phyloP scores from a whole-genome alignment of 2,329 filamentous ascomycete genomes.

The Fusarium continuum region DNA sequence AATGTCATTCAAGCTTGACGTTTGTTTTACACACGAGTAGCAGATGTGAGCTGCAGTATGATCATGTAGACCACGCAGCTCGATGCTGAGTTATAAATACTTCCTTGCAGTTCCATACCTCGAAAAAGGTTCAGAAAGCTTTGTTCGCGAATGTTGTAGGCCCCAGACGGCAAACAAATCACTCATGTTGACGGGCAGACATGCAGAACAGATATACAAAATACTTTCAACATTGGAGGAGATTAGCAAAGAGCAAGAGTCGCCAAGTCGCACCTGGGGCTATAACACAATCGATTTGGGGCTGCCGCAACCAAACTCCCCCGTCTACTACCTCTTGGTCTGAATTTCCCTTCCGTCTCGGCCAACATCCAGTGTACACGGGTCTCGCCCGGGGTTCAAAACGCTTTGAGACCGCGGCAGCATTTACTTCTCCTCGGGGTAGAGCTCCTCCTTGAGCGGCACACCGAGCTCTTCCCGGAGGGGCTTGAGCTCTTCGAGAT shows the following conservation, averaged over 20 bases:
- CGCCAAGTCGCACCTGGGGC: constrained; percentile 38
- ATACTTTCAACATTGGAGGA: constrained; percentile 33
- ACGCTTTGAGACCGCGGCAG: constrained; percentile 30
- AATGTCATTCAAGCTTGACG: too few relatives aligned
- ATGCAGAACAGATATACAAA: constrained; percentile 26
- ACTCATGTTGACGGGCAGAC: constrained; percentile 5
- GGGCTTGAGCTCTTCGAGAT: constrained; percentile 90
- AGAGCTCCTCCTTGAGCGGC: constrained; percentile 90
- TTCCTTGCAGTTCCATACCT: too few relatives aligned
- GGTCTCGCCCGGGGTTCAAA: constrained; percentile 35
- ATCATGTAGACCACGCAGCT: neutral
- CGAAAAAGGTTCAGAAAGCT: too few relatives aligned
- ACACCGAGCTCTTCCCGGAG: constrained; percentile 94
- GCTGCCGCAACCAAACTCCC: constrained; percentile 45
- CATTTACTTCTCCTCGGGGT: constrained; percentile 70
- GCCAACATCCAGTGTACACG: constrained; percentile 52
- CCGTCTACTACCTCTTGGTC: constrained; percentile 46
- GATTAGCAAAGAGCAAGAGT: constrained; percentile 36
- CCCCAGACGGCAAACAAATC: neutral
- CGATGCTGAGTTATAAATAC: too few relatives aligned
- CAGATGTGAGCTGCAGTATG: neutral
- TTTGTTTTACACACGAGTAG: too few relatives aligned
- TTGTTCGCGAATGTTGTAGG: neutral
- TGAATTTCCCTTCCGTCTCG: constrained; percentile 41
- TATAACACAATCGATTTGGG: constrained; percentile 49